Base-by-base conservation (phyloP, 108 stramenopile genomes). In the Skeletonema grethae region DNA sequence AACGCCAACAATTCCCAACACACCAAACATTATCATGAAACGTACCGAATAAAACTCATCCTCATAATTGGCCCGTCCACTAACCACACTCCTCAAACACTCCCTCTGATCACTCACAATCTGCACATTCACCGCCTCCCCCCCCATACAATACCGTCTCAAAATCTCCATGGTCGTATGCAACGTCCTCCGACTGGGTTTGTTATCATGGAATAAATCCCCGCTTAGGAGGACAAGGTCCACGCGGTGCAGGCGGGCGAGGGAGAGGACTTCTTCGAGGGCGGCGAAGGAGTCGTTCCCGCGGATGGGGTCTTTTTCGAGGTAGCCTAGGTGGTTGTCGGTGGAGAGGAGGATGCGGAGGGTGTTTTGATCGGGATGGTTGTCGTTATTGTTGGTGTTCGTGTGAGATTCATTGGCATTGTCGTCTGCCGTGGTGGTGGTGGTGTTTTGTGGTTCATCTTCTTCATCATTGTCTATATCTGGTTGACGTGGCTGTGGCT, bases 141-240 rank as follows among this genome's bases (percentile, higher is more conserved):
- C 84, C 5, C 97, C 97, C 89, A 99, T 87, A 69, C 91, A 91
- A 71, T 99, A 97, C 41, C 84, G 70, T 24, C 97, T 83, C 28
- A 99, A 76, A 39, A 98, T 88, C 36, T 94, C 84, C 94, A 99
- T 98, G 7, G 97, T 94, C 30, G 84, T 84, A 69, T 91, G 83
- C 68, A 98, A 41, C 4, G 98, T 97, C 60, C 84, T 71, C 13
- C 98, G 85, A 18, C 82, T 88, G 7, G 99, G 99, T 73, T 97
- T 96, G 70, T 98, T 98, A 5, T 98, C 96, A 73, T 99, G 99
- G 75, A 99, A 99, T 2, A 99, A 75, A 77, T 99, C 98, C 2
- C 99, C 99, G 2, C 89, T 90, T 15, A 97, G 69, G 24, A 99
- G 66, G 0, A 97, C 97, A 72, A 97, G 83, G 73, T 99, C 99